Evolutionary conservation across 306 rosid species (phyloP), one percentile per base, ranked within the genome.

Genomic region (Oemleria cerasiformis): DNA sequence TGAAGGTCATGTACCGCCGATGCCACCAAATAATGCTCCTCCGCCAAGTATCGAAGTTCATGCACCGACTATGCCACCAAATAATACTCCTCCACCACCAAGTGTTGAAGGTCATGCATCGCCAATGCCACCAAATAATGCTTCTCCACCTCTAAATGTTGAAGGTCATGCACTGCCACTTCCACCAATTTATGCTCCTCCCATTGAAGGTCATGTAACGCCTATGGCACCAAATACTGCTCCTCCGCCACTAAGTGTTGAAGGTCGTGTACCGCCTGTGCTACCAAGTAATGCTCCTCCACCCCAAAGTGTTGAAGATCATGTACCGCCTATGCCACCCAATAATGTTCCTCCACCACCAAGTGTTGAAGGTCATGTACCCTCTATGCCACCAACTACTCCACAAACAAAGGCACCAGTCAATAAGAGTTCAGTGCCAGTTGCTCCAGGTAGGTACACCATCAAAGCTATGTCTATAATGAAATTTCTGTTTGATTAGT

Each of bases 401-500:
- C 54, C 86, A 60, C 70, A 23, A 25, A 57, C 70, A 34, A 72
- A 72, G 67, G 30, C 64, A 57, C 73, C 83, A 20, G 68, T 61
- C 34, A 62, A 39, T 34, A 74, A 47, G 19, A 14, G 55, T 67
- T 56, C 83, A 39, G 42, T 56, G 70, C 71, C 78, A 54, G 23
- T 62, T 81, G 76, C 92, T 76, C 86, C 85, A 82, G 94, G 94
- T 89, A 85, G 62, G 47, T 67, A 78, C 39, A 43, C 56, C 25
- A 45, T 25, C 23, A 68, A 30, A 68, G 56, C 44, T 9, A 3
- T 21, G 54, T 65, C 71, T 73, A 54, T 20, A 39, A 55, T 55
- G 79, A 57, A 64, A 49, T 68, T 76, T 20, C 48, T 15, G 77
- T 67, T 79, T 73, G 74, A 39, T 51, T 70, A 69, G 73, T 68